These are phyloP conservation scores for Blastobotrys raffinosifermentans DNA, from an alignment of 1,139 yeast species.

Conservation along the genomic window DNA sequence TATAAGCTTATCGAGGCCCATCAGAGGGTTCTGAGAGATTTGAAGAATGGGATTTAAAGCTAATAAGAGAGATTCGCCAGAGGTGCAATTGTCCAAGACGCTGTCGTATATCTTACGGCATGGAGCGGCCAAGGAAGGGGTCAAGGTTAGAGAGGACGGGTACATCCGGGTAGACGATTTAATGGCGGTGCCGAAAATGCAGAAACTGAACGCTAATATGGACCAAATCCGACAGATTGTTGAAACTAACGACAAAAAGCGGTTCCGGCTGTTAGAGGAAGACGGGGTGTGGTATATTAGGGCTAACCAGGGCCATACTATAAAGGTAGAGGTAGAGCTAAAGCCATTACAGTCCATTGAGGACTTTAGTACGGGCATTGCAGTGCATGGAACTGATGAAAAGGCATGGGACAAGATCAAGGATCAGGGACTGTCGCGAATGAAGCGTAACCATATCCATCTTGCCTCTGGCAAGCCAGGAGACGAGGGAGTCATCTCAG, in stretches of 20 bases:
- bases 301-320: constrained; percentile 91
- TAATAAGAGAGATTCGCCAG: constrained; percentile 19
- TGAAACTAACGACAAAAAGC: constrained; percentile 56
- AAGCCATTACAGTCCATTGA: constrained; percentile 23
- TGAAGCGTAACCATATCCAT: constrained; percentile 83
- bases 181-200: constrained; percentile 14
- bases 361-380: constrained; percentile 37
- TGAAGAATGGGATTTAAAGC: constrained; percentile 2
- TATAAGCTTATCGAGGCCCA: constrained; percentile 4
- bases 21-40: constrained; percentile 4
- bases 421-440: constrained; percentile 55
- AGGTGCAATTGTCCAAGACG: constrained; percentile 56
- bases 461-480: constrained; percentile 47
- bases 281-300: constrained; percentile 44
- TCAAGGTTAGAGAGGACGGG: constrained; percentile 63
- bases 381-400: constrained; percentile 79
- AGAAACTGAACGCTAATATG: constrained; percentile 35
- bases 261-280: constrained; percentile 36
- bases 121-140: constrained; percentile 66
- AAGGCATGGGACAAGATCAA: constrained; percentile 46
- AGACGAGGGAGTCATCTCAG: constrained; percentile 51
- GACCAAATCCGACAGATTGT: constrained; percentile 62
- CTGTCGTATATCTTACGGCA: constrained; percentile 76
- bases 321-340: constrained; percentile 42
- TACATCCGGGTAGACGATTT: constrained; percentile 51